Conservation (phyloP, 2,329 filamentous ascomycete species). For the Biscogniauxia marginata region DNA sequence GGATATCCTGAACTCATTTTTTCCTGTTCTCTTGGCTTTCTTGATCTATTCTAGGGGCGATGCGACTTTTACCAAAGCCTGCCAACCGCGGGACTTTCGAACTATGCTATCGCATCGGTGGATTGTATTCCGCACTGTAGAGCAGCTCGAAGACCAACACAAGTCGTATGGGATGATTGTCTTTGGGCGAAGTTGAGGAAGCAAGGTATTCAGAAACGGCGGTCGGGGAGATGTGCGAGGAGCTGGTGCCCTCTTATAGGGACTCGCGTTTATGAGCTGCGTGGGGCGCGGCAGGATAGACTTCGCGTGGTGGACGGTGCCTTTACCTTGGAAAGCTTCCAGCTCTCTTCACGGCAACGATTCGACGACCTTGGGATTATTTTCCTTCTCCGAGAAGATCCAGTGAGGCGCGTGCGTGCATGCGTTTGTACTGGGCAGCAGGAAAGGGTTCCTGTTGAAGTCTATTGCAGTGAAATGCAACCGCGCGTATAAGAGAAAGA, state of each 20-base stretch:
- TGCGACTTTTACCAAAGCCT: neutral
- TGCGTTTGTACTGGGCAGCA: neutral
- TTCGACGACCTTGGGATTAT: neutral
- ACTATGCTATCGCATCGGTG: neutral
- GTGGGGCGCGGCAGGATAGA: neutral
- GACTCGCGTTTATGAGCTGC: neutral
- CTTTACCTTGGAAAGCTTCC: neutral
- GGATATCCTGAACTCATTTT: conserved; percentile 33
- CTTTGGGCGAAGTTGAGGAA: too few species aligned
- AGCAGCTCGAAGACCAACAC: neutral
- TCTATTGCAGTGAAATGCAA: neutral
- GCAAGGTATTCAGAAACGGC: neutral
- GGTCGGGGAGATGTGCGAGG: neutral
- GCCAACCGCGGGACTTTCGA: neutral
- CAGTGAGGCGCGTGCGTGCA: neutral
- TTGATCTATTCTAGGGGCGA: conserved; percentile 9
- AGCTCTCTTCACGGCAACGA: neutral
- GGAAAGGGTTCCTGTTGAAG: neutral
- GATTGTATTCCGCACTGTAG: neutral
- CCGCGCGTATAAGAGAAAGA: neutral
- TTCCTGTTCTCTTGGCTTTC: conserved; percentile 7
- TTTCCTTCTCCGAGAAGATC: neutral
- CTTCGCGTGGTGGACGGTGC: neutral
- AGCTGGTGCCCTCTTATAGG: neutral
- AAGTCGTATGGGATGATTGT: neutral